phyloP scores from a whole-genome alignment of 2,329 filamentous ascomycete species.

The Fusarium tanahbumbuense region DNA sequence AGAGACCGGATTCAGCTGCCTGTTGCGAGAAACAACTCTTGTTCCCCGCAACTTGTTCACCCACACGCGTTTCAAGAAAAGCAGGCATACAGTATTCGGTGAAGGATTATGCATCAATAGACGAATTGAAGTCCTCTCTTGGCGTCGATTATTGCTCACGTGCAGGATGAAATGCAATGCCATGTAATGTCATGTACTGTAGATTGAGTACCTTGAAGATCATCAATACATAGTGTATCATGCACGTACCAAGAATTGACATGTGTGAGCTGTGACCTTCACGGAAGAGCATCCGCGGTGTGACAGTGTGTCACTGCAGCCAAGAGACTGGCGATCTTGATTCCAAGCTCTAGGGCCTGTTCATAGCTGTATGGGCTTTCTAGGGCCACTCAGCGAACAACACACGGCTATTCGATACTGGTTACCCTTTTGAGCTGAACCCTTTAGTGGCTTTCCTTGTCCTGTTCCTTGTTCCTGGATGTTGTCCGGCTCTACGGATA shows the following conservation, averaged over 20 bases:
- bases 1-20: conserved; percentile 4
- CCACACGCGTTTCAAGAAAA: conserved; percentile 17
- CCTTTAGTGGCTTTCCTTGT: conserved; percentile 1
- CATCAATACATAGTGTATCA: background rate
- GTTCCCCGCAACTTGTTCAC: conserved; percentile 37
- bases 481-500: background rate
- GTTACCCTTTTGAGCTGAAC: conserved; percentile 30
- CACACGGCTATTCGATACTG: conserved; percentile 41
- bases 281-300: conserved; percentile 35
- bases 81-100: conserved; percentile 25
- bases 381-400: conserved; percentile 40
- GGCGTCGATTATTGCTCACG: conserved; percentile 7
- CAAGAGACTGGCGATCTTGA: conserved; percentile 21
- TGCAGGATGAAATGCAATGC: background rate
- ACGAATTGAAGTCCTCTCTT: conserved; percentile 12
- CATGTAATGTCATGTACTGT: background rate
- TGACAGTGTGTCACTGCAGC: conserved; percentile 40
- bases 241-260: conserved; percentile 17
- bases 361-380: conserved; percentile 2
- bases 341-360: background rate
- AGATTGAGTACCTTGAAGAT: conserved; percentile 4
- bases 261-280: conserved; percentile 18
- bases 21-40: conserved; percentile 12
- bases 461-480: conserved; percentile 36
- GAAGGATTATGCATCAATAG: conserved; percentile 18